A percentile compares a stretch with the other conserved stretches of the same genome.
phyloP scores from a whole-genome alignment of 176 grass and related monocot species.

The Oryza meridionalis region DNA sequence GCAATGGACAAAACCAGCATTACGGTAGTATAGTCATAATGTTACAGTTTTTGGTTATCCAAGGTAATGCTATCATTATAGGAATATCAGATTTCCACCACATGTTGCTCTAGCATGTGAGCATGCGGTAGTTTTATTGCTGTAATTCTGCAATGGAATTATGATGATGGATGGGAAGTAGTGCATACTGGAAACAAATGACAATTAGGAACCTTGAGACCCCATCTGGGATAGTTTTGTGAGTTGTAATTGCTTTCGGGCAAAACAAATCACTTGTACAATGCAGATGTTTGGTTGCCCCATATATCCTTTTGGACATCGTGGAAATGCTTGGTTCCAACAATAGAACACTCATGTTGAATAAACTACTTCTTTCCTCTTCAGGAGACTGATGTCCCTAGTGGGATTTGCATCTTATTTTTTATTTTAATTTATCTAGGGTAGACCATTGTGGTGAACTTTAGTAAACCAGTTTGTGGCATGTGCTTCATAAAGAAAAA shows the following conservation, averaged over 20 bases:
- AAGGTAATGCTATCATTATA: too few species aligned
- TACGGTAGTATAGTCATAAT: background rate
- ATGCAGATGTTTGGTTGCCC: background rate
- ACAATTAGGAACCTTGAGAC: constrained; percentile 24
- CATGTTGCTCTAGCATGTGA: background rate
- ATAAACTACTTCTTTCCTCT: background rate
- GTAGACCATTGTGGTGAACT: background rate
- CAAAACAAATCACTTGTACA: background rate
- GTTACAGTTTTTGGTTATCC: background rate
- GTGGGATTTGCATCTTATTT: constrained; percentile 21
- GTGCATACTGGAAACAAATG: background rate
- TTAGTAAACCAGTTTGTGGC: background rate
- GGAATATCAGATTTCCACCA: background rate
- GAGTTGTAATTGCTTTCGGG: background rate
- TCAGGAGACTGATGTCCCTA: constrained; percentile 9
- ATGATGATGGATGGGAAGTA: background rate
- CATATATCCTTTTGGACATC: background rate
- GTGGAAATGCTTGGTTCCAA: background rate
- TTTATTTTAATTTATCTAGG: constrained; percentile 20
- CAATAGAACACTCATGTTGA: constrained; percentile 11
- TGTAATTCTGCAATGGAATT: background rate
- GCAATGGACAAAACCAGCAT: background rate
- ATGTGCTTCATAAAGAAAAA: background rate
- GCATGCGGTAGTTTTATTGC: background rate
- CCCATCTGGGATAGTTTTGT: background rate